Evolutionary conservation across 139 green algal genomes (phyloP), one percentile per base, ranked within the genome.

Genomic region (Chlorella vulgaris): DNA sequence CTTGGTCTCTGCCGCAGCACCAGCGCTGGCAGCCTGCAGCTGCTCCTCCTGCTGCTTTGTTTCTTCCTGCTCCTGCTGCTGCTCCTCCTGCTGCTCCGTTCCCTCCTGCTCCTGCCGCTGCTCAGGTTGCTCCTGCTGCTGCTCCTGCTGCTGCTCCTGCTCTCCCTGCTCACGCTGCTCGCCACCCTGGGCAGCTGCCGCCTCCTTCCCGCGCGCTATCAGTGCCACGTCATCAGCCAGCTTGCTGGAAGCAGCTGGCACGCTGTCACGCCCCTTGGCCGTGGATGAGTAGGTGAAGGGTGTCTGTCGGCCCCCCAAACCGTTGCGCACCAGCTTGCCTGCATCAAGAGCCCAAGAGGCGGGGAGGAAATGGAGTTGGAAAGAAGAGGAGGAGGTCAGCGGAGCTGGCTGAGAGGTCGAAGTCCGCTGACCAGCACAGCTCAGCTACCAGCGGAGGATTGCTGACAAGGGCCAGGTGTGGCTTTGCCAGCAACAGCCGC

Each of bases 281-380:
- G 69, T 79, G 50, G 42, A 29, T 28, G 38, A 33, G 65, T 80
- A 85, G 29, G n/a, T 50, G 40, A 76, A 85, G 35, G 81, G 70
- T 3, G 68, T 65, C 19, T 70, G 70, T 18, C 74, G 53, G 7
- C 68, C 78, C 38, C 78, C 78, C 21, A 38, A 39, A 29, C 78
- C 78, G 2, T 28, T 4, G 8, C 77, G 77, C 65, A 76, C 65
- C 65, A 83, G 33, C 65, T 61, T 76, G 62, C 66, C 77, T 83
- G 77, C 28, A 65, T 36, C 26, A 47, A 2, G 22, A 28, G 18
- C 0, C 33, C 3, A 4, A n/a, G 29, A 42, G 40, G 5, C 28
- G 47, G 47, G 47, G 13, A 58, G 15, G 47, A 58, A 58, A 58
- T 10, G 13, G 15, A 24, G 47, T 10, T 15, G 13, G 47, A 15